Percentiles rank a stretch among this genome's conserved stretches.
Evolutionary conservation across 1,284 basidiomycete genomes (phyloP).

Genomic region (Ceratobasidium sp.): DNA sequence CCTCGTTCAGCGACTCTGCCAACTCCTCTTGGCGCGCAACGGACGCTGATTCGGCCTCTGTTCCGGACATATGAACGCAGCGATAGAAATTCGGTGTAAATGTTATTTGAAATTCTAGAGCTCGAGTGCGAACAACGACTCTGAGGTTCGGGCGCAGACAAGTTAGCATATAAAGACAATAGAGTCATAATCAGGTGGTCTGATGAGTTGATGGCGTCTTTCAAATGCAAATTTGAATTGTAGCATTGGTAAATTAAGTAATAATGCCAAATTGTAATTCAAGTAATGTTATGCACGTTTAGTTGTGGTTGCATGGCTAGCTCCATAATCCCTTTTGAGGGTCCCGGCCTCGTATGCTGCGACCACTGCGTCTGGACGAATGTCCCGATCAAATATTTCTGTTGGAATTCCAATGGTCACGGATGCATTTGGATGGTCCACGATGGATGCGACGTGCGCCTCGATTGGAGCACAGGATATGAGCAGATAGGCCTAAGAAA

Average conservation of each 20-base stretch:
- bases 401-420: slow-evolving; percentile 45
- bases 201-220: not conserved
- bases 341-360: slow-evolving; percentile 54
- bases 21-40: slow-evolving; percentile 17
- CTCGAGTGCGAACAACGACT: not conserved
- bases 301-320: slow-evolving; percentile 72
- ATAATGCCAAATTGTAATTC: too few relatives aligned
- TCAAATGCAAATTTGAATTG: slow-evolving; percentile 8
- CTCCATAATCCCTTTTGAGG: slow-evolving; percentile 77
- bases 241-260: too few relatives aligned
- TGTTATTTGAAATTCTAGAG: not conserved
- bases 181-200: not conserved
- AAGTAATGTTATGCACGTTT: slow-evolving; percentile 63
- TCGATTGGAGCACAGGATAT: slow-evolving; percentile 78
- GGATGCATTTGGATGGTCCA: slow-evolving; percentile 53
- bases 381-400: slow-evolving; percentile 4
- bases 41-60: slow-evolving; percentile 8
- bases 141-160: not conserved
- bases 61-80: not conserved
- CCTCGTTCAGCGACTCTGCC: slow-evolving; percentile 13
- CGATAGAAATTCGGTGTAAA: not conserved
- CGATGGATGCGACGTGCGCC: slow-evolving; percentile 73
- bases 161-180: not conserved
- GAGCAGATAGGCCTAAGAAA: slow-evolving; percentile 57
- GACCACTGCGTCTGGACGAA: slow-evolving; percentile 46